Evolutionary conservation across 1,284 basidiomycete genomes (phyloP), one percentile per base, ranked within the genome.

Genomic region (Ceratobasidium theobromae): DNA sequence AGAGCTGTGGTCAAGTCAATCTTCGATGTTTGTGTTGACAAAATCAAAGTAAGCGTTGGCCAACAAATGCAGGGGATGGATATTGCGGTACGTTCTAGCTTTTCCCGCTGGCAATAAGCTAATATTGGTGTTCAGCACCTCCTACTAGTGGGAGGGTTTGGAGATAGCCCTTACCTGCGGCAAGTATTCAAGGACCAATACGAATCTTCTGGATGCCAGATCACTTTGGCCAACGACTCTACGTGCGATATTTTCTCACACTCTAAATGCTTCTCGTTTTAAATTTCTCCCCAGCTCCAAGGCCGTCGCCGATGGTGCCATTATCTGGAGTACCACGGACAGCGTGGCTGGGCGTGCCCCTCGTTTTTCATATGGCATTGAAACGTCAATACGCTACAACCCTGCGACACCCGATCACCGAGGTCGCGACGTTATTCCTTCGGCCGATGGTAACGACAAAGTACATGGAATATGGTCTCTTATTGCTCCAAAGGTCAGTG

Each of bases 141-240:
- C 5, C 38, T 65, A 5, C 49, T 65, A 4, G 60, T 65, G 2
- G 60, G 60, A 1, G 60, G 60, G n/a, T 65, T 65, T 43, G 60
- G 60, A n/a, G 60, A 65, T 6, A 65, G 40, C 21, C 49, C 49
- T 1, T 65, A 65, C 30, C 45, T 65, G 1, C 51, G 51, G 23
- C 4, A 33, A 1, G 3, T 12, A 5, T 41, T 53, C 5, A 30
- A 27, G 14, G 16, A 25, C 14, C 43, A 21, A 21, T 45, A 45
- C n/a, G n/a, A n/a, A n/a, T n/a, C n/a, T n/a, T n/a, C n/a, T n/a
- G n/a, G n/a, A n/a, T n/a, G n/a, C n/a, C n/a, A n/a, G n/a, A n/a
- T n/a, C n/a, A n/a, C n/a, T 16, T 16, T 38, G 16, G 43, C 45
- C 18, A 32, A 62, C 52, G 57, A 62, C 18, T 27, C 21, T 11